Percentiles rank a stretch among this genome's conserved stretches.
Evolutionary conservation across 2,329 filamentous ascomycete species (phyloP).

Genomic region (Fusarium camptoceras): DNA sequence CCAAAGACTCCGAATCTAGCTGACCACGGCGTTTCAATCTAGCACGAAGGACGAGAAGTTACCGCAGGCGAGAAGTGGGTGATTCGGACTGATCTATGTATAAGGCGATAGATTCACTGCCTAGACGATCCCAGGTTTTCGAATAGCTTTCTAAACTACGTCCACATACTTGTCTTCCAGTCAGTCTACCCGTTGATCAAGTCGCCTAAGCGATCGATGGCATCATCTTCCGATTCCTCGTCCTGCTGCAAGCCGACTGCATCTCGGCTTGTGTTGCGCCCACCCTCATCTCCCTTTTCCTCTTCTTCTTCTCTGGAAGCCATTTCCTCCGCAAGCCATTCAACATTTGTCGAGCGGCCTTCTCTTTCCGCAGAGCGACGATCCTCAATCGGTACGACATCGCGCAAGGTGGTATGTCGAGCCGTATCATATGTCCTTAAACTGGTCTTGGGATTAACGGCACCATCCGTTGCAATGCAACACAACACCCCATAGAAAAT

Average conservation of each 20-base stretch:
- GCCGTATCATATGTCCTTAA: not conserved
- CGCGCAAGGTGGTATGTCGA: not conserved
- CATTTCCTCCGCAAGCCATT: not conserved
- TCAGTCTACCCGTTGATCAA: slow-evolving; percentile 22
- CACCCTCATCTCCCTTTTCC: not conserved
- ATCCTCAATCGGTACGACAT: not conserved
- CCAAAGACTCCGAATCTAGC: not conserved
- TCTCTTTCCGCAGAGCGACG: not conserved
- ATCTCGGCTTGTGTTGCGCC: not conserved
- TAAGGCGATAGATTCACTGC: slow-evolving; percentile 59
- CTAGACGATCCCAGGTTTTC: not conserved
- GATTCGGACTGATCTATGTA: slow-evolving; percentile 83
- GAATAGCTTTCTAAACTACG: not conserved
- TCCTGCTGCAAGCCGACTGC: not conserved
- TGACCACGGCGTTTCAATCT: slow-evolving; percentile 19
- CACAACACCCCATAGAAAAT: slow-evolving; percentile 75
- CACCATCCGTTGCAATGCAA: slow-evolving; percentile 46
- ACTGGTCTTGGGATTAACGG: slow-evolving; percentile 27
- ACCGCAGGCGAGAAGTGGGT: slow-evolving; percentile 90
- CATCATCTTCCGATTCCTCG: slow-evolving; percentile 19
- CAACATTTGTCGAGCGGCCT: not conserved
- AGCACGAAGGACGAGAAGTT: slow-evolving; percentile 88
- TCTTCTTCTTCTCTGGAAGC: not conserved
- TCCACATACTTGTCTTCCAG: not conserved
- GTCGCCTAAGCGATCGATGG: slow-evolving; percentile 38